Base-by-base conservation (phyloP, 139 green algal genomes). In the Astrephomene gubernaculifera region DNA sequence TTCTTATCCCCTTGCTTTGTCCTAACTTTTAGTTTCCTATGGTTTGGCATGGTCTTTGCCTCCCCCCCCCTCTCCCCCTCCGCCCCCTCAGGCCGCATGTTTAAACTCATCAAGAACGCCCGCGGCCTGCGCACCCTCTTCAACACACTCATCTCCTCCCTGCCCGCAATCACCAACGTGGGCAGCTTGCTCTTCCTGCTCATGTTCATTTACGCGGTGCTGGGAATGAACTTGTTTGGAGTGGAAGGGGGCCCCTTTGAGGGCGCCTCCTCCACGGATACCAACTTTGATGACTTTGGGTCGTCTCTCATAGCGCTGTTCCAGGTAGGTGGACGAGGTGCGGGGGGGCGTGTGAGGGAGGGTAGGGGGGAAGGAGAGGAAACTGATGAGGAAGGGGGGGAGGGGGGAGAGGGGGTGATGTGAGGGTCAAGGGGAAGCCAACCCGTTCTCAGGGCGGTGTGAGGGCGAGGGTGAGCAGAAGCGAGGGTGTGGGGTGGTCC, bases 201-300 rank as follows among this genome's bases (percentile, higher is more conserved):
- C 75, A 92, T 95, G 78, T 96, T 95, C 83, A 92, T 95, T 31
- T 96, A 90, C 68, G 89, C 90, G 35, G 86, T 95, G 63, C 90
- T 95, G 80, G 94, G 94, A 49, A 94, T 95, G 90, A 92, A 94
- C 78, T 79, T 96, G 25, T 95, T 95, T 63, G 90, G 90, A 4
- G 35, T 17, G 2, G 60, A 68, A 7, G 75, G 79, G 65, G 78
- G 93, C 35, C 83, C 67, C 17, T 69, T 87, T 35, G 82, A 74
- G 61, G 90, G 87, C 35, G n/a, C n/a, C n/a, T n/a, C n/a, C 7
- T 69, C 79, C 76, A 36, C 57, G 8, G 80, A 94, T 76, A 89
- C 91, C 61, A 95, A 94, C 81, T 95, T 96, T 67, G 29, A 91
- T 35, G 83, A 67, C 41, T 93, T 96, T 68, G 64, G 69, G 7